These are phyloP conservation scores for Lentinula guzmanii DNA, from an alignment of 768 basidiomycete genomes.

Conservation along the genomic window DNA sequence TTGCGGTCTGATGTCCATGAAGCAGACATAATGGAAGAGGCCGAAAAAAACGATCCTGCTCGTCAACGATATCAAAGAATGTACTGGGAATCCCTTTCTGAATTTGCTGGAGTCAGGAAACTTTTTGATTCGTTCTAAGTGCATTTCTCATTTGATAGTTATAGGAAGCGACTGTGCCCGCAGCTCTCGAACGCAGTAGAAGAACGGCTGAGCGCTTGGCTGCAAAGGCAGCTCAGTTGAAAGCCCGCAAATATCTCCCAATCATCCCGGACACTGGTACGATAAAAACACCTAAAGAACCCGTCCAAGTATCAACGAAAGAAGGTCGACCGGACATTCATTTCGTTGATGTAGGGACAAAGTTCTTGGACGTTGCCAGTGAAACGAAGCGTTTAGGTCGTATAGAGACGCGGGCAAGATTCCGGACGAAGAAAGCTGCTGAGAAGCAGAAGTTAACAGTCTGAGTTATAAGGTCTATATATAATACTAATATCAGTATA, in stretches of 20 bases:
- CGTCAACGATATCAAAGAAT: slow-evolving; percentile 62
- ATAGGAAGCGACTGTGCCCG: slow-evolving; percentile 61
- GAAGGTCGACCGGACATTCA: slow-evolving; percentile 49
- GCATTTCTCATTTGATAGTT: slow-evolving; percentile 1
- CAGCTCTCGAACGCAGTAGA: slow-evolving; percentile 44
- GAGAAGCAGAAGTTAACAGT: slow-evolving; percentile 11
- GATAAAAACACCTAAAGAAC: slow-evolving; percentile 28
- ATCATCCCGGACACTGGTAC: slow-evolving; percentile 28
- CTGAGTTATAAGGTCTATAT: not conserved
- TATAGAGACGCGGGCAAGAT: slow-evolving; percentile 39
- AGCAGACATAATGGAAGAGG: slow-evolving; percentile 59
- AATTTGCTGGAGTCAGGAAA: slow-evolving; percentile 51
- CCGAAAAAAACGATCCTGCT: slow-evolving; percentile 46
- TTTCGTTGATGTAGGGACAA: slow-evolving; percentile 71
- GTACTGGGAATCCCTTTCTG: slow-evolving; percentile 77
- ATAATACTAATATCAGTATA: not conserved
- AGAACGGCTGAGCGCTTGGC: slow-evolving; percentile 29
- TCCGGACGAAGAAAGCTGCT: slow-evolving; percentile 18
- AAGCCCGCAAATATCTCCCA: slow-evolving; percentile 33
- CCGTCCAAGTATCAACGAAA: slow-evolving; percentile 31
- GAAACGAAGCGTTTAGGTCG: slow-evolving; percentile 42
- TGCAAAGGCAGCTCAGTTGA: slow-evolving; percentile 25
- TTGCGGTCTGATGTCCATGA: slow-evolving; percentile 44
- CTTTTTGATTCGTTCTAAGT: not conserved
- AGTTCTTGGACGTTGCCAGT: slow-evolving; percentile 58